Evolutionary conservation across 345 rosid species (phyloP), one percentile per base, ranked within the genome.

Genomic region (Ailanthus altissimus): DNA sequence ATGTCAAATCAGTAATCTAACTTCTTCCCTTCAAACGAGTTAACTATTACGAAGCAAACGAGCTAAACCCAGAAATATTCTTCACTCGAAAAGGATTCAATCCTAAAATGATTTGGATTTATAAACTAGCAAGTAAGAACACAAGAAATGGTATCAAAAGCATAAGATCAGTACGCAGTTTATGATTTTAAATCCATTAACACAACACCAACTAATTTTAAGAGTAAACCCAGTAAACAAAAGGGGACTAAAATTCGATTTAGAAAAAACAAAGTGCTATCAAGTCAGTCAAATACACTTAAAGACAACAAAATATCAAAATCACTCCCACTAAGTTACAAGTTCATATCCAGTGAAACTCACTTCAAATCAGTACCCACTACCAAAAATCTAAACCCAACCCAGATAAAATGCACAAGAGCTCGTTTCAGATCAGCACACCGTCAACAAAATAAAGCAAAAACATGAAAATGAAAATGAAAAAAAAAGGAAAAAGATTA

Each of bases 181-280:
- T 50, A 67, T 60, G 75, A 67, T 20, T 61, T 45, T 75, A 85
- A 88, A 88, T 89, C 91, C 88, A 75, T 26, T 67, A 68, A 66
- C 68, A 75, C 58, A 72, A 61, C 66, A 70, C 15, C 21, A 47
- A 73, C 43, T 20, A 46, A 53, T 13, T 60, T 56, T 16, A n/a
- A 45, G 72, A 75, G 63, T 56, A 65, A 60, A 63, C 72, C 74
- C 26, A 74, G 23, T 57, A 73, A 70, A 42, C 54, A 10, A 2
- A 28, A 45, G 38, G 61, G 40, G 11, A 16, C 26, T 51, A 13
- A 57, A 69, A 70, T 51, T 45, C 59, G 74, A 86, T 83, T 81
- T 45, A 50, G 56, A 68, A 64, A 73, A 53, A 62, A 13, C 8
- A 8, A 69, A 74, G 53, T 5, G 74, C 50, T 32, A 32, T 32